Evolutionary conservation across 164 flowering plant genomes (phyloP).

Genomic region (Sedum album): DNA sequence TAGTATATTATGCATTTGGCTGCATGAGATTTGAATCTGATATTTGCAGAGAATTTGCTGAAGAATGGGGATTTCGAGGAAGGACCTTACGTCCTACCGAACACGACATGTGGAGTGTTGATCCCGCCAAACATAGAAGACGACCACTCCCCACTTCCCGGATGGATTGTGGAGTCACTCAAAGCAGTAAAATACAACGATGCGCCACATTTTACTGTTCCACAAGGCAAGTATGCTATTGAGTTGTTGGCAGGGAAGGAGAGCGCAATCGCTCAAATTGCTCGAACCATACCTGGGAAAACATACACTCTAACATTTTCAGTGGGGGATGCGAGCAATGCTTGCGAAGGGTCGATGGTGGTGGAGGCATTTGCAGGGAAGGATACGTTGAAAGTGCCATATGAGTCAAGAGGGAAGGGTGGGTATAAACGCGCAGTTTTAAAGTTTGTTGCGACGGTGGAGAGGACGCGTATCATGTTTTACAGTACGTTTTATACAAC

Average conservation of each 20-base stretch:
- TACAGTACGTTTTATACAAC: slow-evolving; percentile 12
- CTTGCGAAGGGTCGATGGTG: slow-evolving; percentile 19
- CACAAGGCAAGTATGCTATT: slow-evolving; percentile 15
- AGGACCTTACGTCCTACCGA: slow-evolving; percentile 15
- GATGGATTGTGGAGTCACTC: slow-evolving; percentile 25
- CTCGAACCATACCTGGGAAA: slow-evolving; percentile 15
- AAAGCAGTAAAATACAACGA: slow-evolving; percentile 25
- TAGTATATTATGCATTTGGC: too few relatives aligned
- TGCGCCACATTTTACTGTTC: slow-evolving; percentile 17
- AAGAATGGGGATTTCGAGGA: slow-evolving; percentile 24
- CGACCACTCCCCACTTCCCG: slow-evolving; percentile 18
- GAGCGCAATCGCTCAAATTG: slow-evolving; percentile 23
- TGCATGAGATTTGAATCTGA: too few relatives aligned
- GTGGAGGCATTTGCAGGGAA: slow-evolving; percentile 24
- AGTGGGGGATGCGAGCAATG: slow-evolving; percentile 21
- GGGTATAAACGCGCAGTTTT: slow-evolving; percentile 10
- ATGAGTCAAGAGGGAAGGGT: slow-evolving; percentile 18
- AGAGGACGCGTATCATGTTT: slow-evolving; percentile 12
- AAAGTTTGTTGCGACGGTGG: slow-evolving; percentile 10
- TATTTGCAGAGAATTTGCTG: slow-evolving; percentile 16
- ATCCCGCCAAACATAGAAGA: slow-evolving; percentile 20
- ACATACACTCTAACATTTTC: slow-evolving; percentile 15
- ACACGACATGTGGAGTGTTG: slow-evolving; percentile 17
- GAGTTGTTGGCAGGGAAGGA: slow-evolving; percentile 24
- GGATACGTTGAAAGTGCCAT: slow-evolving; percentile 16